These are phyloP conservation scores for Handroanthus guayacan DNA, from an alignment of 257 asterid genomes.

Conservation along the genomic window DNA sequence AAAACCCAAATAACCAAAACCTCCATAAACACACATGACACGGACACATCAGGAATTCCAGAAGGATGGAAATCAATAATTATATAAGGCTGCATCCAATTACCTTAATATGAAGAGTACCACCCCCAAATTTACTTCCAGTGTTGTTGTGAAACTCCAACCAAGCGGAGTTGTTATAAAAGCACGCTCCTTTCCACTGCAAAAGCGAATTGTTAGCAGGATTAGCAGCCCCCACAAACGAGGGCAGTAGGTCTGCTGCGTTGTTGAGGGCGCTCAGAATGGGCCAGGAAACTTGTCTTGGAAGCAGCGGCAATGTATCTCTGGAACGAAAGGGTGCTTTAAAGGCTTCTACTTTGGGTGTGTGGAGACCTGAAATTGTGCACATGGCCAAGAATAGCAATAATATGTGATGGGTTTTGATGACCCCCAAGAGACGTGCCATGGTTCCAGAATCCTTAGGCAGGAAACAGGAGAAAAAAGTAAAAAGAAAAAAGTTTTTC, in stretches of 20 bases:
- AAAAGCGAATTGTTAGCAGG: conserved; percentile 41
- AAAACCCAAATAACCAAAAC: conserved; percentile 20
- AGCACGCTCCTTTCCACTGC: conserved; percentile 90
- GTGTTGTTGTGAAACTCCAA: conserved; percentile 74
- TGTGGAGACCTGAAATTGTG: conserved; percentile 32
- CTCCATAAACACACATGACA: background rate
- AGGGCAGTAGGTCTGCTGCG: conserved; percentile 83
- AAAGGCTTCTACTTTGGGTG: conserved; percentile 43
- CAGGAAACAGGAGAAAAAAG: too few species aligned
- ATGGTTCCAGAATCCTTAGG: conserved; percentile 26
- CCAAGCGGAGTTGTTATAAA: conserved; percentile 77
- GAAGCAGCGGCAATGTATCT: conserved; percentile 75
- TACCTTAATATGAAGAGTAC: conserved; percentile 89
- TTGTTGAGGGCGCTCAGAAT: conserved; percentile 55
- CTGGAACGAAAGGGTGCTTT: conserved; percentile 56
- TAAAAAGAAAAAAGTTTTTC: too few species aligned
- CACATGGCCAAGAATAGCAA: conserved; percentile 37
- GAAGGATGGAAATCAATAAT: conserved; percentile 14
- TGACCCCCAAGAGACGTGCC: conserved; percentile 34
- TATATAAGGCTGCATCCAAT: conserved; percentile 3
- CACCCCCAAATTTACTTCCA: conserved; percentile 80
- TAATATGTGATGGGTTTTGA: conserved; percentile 33
- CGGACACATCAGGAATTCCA: background rate
- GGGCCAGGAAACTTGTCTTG: conserved; percentile 78
- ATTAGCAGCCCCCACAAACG: conserved; percentile 75